These are phyloP conservation scores for Epichloe gansuensis DNA, from an alignment of 2,329 filamentous ascomycete species.

Conservation along the genomic window DNA sequence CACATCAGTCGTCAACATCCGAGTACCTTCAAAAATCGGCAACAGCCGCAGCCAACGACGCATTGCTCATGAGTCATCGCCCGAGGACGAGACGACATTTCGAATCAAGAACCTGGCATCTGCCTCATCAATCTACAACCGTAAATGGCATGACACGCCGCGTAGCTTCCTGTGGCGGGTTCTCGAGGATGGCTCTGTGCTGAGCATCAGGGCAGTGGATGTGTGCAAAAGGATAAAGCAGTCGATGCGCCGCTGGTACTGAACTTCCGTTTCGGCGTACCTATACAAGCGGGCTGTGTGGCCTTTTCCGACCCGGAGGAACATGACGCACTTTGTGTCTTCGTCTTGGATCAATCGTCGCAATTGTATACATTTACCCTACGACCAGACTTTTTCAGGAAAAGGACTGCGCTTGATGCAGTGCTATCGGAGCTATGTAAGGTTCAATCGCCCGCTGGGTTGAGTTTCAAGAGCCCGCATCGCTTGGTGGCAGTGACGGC, in stretches of 20 bases:
- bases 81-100: constrained; percentile 64
- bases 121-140: constrained; percentile 74
- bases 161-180: constrained; percentile 87
- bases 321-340: constrained; percentile 66
- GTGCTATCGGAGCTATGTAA: constrained; percentile 69
- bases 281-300: constrained; percentile 66
- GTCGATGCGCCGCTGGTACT: constrained; percentile 63
- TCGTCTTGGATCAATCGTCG: constrained; percentile 66
- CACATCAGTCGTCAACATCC: constrained; percentile 58
- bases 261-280: constrained; percentile 62
- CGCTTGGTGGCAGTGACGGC: constrained; percentile 63
- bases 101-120: constrained; percentile 61
- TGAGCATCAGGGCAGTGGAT: constrained; percentile 78
- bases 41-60: constrained; percentile 32
- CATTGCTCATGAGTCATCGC: constrained; percentile 18
- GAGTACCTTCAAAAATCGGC: constrained; percentile 45
- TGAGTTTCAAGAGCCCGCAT: constrained; percentile 70
- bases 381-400: constrained; percentile 69
- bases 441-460: constrained; percentile 56
- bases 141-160: constrained; percentile 62
- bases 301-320: constrained; percentile 70
- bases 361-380: constrained; percentile 77
- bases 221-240: constrained; percentile 55
- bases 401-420: constrained; percentile 55
- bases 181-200: constrained; percentile 62